Evolutionary conservation across 768 basidiomycete genomes (phyloP), one percentile per base, ranked within the genome.

Genomic region (Boletus rufocinnamomeus): DNA sequence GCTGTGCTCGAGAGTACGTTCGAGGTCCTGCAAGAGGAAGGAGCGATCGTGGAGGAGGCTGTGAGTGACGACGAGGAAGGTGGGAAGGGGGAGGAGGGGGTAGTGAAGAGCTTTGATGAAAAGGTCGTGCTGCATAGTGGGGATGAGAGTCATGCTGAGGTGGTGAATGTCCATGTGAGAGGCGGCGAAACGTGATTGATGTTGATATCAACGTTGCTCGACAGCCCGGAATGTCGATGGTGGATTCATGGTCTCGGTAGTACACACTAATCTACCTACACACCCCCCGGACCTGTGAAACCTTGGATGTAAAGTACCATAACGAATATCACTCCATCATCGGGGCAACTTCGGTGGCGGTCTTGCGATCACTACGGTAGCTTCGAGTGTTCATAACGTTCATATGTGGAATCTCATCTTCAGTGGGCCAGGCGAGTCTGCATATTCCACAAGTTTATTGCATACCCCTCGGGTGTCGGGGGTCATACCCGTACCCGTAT

Each of bases 31-130:
- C 80, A 80, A 52, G 85, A 87, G 51, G 81, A 85, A 62, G 89
- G 87, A 8, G 85, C 83, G 47, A 69, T 89, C 25, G 74, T 90
- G 45, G 89, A 90, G 69, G 89, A 89, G 60, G 78, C 82, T 11
- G 69, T 70, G 11, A 80, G 81, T 28, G 77, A 77, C 25, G 80
- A 77, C 21, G 82, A 75, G 14, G 71, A 66, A 34, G 71, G 41
- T 17, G 66, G 56, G 19, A 50, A 63, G 52, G 48, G 55, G 16
- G 64, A 60, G 19, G 59, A 50, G 6, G 54, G 49, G 19, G 59
- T 61, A 11, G 68, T 66, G 27, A 63, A 35, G 46, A 66, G 64
- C 47, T 68, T 78, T 54, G 74, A 81, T 58, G 84, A 85, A 67
- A 84, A 85, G 62, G 63, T 75, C 54, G 74, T 64, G 11, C 51